These are phyloP conservation scores for Nidula niveotomentosa DNA, from an alignment of 1,284 basidiomycete species.

Conservation along the genomic window DNA sequence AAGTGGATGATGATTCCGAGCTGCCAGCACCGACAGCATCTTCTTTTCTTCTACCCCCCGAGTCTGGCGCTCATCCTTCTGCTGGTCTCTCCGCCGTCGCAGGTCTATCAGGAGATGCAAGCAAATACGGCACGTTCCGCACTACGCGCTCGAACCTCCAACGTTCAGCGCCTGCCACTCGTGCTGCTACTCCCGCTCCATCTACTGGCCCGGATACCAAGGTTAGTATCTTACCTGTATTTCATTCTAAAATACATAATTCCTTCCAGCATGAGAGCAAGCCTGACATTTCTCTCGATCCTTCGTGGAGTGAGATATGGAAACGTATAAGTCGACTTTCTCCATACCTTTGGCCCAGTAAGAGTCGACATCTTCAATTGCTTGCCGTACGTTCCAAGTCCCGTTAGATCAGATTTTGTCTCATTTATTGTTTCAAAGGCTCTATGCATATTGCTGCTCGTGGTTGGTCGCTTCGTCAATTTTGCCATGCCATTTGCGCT, in stretches of 20 bases:
- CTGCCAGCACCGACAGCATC: slow-evolving; percentile 39
- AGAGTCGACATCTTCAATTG: slow-evolving; percentile 62
- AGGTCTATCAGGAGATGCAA: slow-evolving; percentile 39
- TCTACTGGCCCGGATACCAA: slow-evolving; percentile 42
- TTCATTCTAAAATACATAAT: not conserved
- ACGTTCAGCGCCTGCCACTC: slow-evolving; percentile 55
- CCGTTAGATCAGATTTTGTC: slow-evolving; percentile 1
- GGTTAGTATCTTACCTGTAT: slow-evolving; percentile 19
- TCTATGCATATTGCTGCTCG: slow-evolving; percentile 66
- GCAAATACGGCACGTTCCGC: slow-evolving; percentile 77
- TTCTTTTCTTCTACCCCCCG: slow-evolving; percentile 52
- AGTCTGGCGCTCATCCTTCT: slow-evolving; percentile 37
- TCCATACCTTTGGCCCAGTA: slow-evolving; percentile 84
- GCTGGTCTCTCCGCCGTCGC: slow-evolving; percentile 45
- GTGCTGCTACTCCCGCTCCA: slow-evolving; percentile 62
- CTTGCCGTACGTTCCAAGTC: slow-evolving; percentile 53
- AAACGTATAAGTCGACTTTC: slow-evolving; percentile 59
- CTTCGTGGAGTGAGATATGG: slow-evolving; percentile 65
- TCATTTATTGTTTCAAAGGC: slow-evolving; percentile 32
- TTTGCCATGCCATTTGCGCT: slow-evolving; percentile 72
- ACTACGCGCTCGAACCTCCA: slow-evolving; percentile 46
- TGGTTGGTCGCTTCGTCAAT: slow-evolving; percentile 78
- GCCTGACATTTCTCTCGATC: slow-evolving; percentile 59
- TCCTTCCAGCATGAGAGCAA: slow-evolving; percentile 34
- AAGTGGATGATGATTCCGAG: slow-evolving; percentile 40